These are phyloP conservation scores for Corymbia maculata DNA, from an alignment of 345 rosid species.

Conservation along the genomic window DNA sequence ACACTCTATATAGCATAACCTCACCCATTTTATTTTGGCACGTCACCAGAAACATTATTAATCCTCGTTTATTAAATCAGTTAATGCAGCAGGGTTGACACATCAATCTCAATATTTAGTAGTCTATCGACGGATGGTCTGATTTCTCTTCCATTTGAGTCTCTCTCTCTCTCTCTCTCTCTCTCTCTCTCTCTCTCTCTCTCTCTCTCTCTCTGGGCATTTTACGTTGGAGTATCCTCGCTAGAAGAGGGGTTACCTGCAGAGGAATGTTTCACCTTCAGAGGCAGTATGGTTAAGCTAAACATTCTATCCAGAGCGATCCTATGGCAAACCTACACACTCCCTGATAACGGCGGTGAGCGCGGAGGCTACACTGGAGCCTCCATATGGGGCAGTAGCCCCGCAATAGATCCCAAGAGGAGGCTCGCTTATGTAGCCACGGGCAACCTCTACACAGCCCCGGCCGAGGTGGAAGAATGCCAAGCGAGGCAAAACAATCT, in stretches of 20 bases:
- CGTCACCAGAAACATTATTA: background rate
- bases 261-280: conserved; percentile 27
- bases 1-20: background rate
- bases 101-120: background rate
- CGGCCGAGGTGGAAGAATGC: conserved; percentile 21
- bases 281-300: conserved; percentile 25
- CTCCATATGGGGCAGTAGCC: conserved; percentile 47
- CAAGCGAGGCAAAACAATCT: conserved; percentile 29
- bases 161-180: too few relatives aligned
- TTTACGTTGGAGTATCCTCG: conserved; percentile 39
- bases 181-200: too few relatives aligned
- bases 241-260: conserved; percentile 17
- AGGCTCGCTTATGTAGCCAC: conserved; percentile 26
- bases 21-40: background rate
- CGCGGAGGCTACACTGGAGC: conserved; percentile 37
- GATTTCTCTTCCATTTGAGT: background rate
- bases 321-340: conserved; percentile 25
- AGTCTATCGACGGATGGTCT: background rate
- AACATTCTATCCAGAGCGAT: conserved; percentile 6
- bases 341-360: conserved; percentile 35
- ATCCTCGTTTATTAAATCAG: background rate
- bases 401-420: conserved; percentile 25
- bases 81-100: background rate
- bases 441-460: conserved; percentile 34
- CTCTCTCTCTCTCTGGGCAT: too few relatives aligned